Base-by-base conservation (phyloP, 495 filamentous ascomycete species). In the Aspergillus affinis region DNA sequence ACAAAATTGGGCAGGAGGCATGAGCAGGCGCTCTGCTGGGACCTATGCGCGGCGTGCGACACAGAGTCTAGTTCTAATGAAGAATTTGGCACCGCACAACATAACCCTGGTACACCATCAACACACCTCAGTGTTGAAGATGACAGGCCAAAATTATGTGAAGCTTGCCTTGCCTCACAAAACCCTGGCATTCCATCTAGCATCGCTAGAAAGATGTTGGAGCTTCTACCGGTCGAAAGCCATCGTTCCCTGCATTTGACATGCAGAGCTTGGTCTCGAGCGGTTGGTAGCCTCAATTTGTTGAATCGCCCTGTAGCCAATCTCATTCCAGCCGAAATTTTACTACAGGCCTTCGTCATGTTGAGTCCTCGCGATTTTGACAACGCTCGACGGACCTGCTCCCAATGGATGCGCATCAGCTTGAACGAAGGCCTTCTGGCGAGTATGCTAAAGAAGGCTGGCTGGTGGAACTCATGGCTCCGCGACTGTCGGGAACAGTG, bases 341-440 rank as follows among this genome's bases (percentile, higher is more conserved):
- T 91, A 0, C 78, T 87, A 46, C 75, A 83, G 5, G 84, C 90
- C 4, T 86, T 83, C 59, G 59, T 57, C 10, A 73, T 81, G 61
- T 72, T 90, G 6, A 68, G 72, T 12, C 86, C 88, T 0, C 57
- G 74, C 6, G 86, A 88, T 63, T 90, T 91, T 65, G 79, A 91
- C 64, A 78, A 84, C 61, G 86, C 88, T 13, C 78, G 88, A 50
- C 81, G 84, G 54, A 82, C 82, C 9, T 91, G 89, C 62, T 81
- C 80, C 50, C 75, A 75, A 51, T 92, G 88, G 89, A 85, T 88
- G 78, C 75, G 80, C 15, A 79, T 81, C 36, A 85, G 86, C 46
- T 72, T 91, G n/a, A 73, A 87, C 26, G 64, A 66, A 44, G 68
- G 61, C 0, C 62, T 90, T 8, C 72, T 90, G 21, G 69, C 75